A percentile compares a stretch with the other conserved stretches of the same genome.
phyloP scores from a whole-genome alignment of 176 grass and related monocot species.

The sorghum (Sorghum bicolor) region Sorghum_bicolor_NCBIv3 NC_012873.2:50276001-50276500 shows the following conservation, averaged over 20 bases:
- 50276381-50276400: constrained; percentile 90
- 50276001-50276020: constrained; percentile 99
- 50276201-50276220: constrained; percentile 58
- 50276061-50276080: not conserved
- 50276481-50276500: constrained; percentile 93
- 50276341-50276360: constrained; percentile 98
- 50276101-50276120: not conserved
- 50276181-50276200: constrained; percentile 96
- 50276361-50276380: constrained; percentile 90
- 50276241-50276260: not conserved
- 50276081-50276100: not conserved
- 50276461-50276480: constrained; percentile 95
- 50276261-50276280: constrained; percentile 36
- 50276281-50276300: constrained; percentile 98
- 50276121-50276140: constrained; percentile 90
- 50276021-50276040: constrained; percentile 60
- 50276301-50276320: constrained; percentile 97
- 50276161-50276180: constrained; percentile 75
- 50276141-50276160: constrained; percentile 94
- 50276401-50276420: constrained; percentile 98
- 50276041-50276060: not conserved
- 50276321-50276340: constrained; percentile 75
- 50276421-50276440: constrained; percentile 87
- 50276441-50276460: constrained; percentile 85
- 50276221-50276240: constrained; percentile 16